phyloP scores from a whole-genome alignment of 371 early-diverging fungal species.

The Mucor sp. region DNA sequence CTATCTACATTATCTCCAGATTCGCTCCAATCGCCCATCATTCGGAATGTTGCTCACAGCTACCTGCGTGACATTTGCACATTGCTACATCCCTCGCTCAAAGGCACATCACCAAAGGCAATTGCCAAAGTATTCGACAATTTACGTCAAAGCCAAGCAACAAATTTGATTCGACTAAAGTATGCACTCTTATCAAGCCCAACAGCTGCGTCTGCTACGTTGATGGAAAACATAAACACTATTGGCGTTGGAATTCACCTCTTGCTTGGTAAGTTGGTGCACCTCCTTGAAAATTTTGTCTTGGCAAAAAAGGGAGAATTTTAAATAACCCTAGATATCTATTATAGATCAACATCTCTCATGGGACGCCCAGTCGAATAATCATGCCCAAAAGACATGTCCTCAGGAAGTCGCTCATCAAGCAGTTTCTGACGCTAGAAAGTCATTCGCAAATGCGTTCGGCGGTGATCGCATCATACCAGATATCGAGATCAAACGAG shows the following conservation, averaged over 20 bases:
- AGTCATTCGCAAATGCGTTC: slow-evolving; percentile 48
- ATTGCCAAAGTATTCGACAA: slow-evolving; percentile 45
- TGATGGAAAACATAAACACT: slow-evolving; percentile 50
- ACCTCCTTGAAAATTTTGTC: slow-evolving; percentile 8
- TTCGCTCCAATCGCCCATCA: slow-evolving; percentile 33
- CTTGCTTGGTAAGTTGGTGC: slow-evolving; percentile 44
- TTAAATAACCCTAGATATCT: slow-evolving; percentile 2
- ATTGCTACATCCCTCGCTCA: slow-evolving; percentile 41
- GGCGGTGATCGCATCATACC: slow-evolving; percentile 18
- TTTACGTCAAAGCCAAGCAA: slow-evolving; percentile 40
- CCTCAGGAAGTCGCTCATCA: slow-evolving; percentile 64
- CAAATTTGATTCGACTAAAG: slow-evolving; percentile 43
- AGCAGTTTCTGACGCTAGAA: slow-evolving; percentile 65
- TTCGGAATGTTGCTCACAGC: slow-evolving; percentile 43
- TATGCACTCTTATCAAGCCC: slow-evolving; percentile 35
- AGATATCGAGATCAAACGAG: slow-evolving; percentile 20
- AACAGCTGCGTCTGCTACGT: slow-evolving; percentile 15
- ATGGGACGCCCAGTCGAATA: slow-evolving; percentile 54
- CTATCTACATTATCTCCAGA: slow-evolving; percentile 46
- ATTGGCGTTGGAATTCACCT: slow-evolving; percentile 65
- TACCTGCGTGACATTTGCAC: slow-evolving; percentile 50
- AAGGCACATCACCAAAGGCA: slow-evolving; percentile 35
- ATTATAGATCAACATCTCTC: slow-evolving; percentile 61
- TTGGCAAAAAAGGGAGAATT: slow-evolving; percentile 11
- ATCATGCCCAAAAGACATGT: slow-evolving; percentile 61